Conservation (phyloP, 139 green algal species). For the Tetraselmis striata region DNA sequence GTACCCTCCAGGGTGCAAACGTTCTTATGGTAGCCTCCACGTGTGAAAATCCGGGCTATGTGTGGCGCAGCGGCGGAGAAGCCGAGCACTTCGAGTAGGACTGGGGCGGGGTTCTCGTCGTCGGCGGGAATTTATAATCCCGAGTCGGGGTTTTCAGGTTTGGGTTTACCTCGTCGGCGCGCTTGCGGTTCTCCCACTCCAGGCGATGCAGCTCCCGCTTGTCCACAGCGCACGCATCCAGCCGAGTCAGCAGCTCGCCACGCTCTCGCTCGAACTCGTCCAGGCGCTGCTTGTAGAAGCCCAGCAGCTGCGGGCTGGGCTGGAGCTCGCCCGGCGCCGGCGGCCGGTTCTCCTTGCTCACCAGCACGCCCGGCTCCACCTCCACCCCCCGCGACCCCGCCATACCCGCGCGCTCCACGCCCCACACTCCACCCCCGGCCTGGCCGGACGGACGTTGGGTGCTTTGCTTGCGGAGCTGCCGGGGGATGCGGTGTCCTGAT, state of each 20-base stretch:
- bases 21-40: no score
- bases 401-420: background rate
- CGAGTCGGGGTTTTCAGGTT: background rate
- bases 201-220: constrained; percentile 48
- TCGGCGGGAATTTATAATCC: no score
- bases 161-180: constrained; percentile 55
- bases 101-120: no score
- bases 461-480: no score
- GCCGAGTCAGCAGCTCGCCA: constrained; percentile 46
- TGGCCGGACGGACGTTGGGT: no score
- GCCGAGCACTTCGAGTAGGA: no score
- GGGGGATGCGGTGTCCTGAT: no score
- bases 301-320: constrained; percentile 28
- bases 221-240: constrained; percentile 47
- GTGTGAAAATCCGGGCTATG: no score
- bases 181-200: constrained; percentile 67
- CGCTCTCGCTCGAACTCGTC: constrained; percentile 72
- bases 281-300: constrained; percentile 49
- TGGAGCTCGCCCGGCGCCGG: constrained; percentile 5
- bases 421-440: no score
- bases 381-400: background rate
- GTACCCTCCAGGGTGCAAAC: no score
- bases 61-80: no score
- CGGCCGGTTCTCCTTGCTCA: background rate
- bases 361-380: background rate